Evolutionary conservation across 2,329 filamentous ascomycete genomes (phyloP).

Genomic region (Claviceps fusiformis): DNA sequence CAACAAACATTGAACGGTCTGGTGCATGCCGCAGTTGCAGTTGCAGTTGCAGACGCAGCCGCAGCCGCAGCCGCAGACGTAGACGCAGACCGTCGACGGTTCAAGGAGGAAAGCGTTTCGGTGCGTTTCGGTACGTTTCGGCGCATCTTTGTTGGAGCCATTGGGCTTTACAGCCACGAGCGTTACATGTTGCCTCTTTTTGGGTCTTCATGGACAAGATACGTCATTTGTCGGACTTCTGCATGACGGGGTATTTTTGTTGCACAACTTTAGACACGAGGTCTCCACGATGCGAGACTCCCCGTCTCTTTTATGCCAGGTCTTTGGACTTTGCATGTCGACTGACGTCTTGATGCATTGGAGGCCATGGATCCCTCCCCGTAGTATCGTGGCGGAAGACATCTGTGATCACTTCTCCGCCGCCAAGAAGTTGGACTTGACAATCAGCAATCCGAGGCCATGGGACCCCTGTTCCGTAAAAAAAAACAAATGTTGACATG

Average conservation of each 20-base stretch:
- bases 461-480: no score
- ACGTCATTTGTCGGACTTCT: constrained; percentile 1
- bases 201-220: background rate
- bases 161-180: no score
- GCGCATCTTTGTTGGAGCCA: background rate
- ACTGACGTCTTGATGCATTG: background rate
- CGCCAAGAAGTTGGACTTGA: no score
- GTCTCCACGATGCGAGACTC: background rate
- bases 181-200: background rate
- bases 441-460: no score
- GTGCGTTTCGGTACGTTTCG: background rate
- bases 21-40: no score
- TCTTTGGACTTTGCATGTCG: background rate
- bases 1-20: no score
- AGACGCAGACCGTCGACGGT: background rate
- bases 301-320: background rate
- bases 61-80: no score
- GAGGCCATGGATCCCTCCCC: no score
- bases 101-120: background rate
- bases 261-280: background rate
- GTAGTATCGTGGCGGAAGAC: no score
- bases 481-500: no score
- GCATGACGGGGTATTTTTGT: background rate
- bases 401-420: no score
- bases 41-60: no score